Percentiles rank a stretch among this genome's conserved stretches.
Evolutionary conservation across 2,329 filamentous ascomycete genomes (phyloP).

Genomic region (Amylocarpus encephaloides): DNA sequence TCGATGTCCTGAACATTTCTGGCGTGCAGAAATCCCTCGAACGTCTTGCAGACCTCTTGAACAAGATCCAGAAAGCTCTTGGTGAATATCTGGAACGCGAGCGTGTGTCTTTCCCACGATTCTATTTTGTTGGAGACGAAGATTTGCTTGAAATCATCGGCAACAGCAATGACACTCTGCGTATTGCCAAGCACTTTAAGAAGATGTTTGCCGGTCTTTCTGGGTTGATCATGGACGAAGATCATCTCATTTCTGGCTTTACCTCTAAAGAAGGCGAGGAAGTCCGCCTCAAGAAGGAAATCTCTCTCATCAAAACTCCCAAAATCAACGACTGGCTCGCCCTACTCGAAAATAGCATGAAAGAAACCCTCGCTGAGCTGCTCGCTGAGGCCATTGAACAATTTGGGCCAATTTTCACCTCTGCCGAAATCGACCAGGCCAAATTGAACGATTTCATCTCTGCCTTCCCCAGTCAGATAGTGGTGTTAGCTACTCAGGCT

Average conservation of each 20-base stretch:
- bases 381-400: slow-evolving; percentile 79
- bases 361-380: slow-evolving; percentile 83
- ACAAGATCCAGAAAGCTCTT: slow-evolving; percentile 98
- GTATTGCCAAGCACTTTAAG: slow-evolving; percentile 97
- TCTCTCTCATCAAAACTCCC: slow-evolving; percentile 87
- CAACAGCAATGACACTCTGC: slow-evolving; percentile 94
- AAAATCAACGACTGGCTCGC: slow-evolving; percentile 99
- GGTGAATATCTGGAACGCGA: slow-evolving; percentile 98
- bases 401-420: slow-evolving; percentile 72
- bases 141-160: slow-evolving; percentile 98
- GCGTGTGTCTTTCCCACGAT: slow-evolving; percentile 92
- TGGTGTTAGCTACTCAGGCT: slow-evolving; percentile 87
- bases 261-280: slow-evolving; percentile 93
- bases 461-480: slow-evolving; percentile 85
- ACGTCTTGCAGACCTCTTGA: slow-evolving; percentile 88
- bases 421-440: slow-evolving; percentile 60
- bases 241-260: slow-evolving; percentile 82
- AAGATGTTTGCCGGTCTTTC: slow-evolving; percentile 99
- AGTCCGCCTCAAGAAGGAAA: slow-evolving; percentile 80
- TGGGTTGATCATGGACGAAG: slow-evolving; percentile 85
- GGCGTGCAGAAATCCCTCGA: slow-evolving; percentile 95
- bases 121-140: slow-evolving; percentile 99
- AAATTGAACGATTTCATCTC: slow-evolving; percentile 76
- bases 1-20: slow-evolving; percentile 92
- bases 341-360: slow-evolving; percentile 88